Evolutionary conservation across 345 rosid genomes (phyloP).

Genomic region (Rhizophora mangle): DNA sequence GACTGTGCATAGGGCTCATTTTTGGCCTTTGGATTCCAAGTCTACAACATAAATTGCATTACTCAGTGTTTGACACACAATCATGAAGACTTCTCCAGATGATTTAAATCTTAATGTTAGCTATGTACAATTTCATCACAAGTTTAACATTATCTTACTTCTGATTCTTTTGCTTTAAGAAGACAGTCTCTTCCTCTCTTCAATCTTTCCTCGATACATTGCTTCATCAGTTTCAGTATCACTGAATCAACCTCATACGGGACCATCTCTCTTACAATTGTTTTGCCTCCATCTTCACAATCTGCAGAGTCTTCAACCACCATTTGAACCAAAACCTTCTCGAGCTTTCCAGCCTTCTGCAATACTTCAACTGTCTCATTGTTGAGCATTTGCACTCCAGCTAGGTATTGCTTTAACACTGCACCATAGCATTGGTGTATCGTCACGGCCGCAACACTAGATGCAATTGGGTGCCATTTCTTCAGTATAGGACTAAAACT

Average conservation of each 20-base stretch:
- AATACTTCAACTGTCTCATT: slow-evolving; percentile 59
- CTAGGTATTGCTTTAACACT: slow-evolving; percentile 65
- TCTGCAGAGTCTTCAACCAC: slow-evolving; percentile 80
- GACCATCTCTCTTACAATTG: slow-evolving; percentile 68
- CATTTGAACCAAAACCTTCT: slow-evolving; percentile 79
- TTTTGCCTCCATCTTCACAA: slow-evolving; percentile 81
- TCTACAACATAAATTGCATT: slow-evolving; percentile 39
- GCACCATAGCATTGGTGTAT: slow-evolving; percentile 74
- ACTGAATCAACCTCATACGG: slow-evolving; percentile 78
- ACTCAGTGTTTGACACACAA: background rate
- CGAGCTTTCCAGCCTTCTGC: slow-evolving; percentile 76
- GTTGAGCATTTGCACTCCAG: slow-evolving; percentile 41
- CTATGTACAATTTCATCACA: background rate
- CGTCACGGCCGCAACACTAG: slow-evolving; percentile 64
- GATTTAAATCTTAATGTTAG: too few relatives aligned
- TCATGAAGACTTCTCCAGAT: too few relatives aligned
- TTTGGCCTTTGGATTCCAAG: slow-evolving; percentile 95
- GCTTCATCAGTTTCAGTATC: slow-evolving; percentile 45
- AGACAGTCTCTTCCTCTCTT: slow-evolving; percentile 43
- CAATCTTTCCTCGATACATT: slow-evolving; percentile 66
- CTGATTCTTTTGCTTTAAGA: slow-evolving; percentile 64
- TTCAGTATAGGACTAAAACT: slow-evolving; percentile 67
- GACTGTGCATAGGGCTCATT: slow-evolving; percentile 85
- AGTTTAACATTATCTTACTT: slow-evolving; percentile 35
- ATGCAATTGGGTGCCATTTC: slow-evolving; percentile 64